phyloP scores from a whole-genome alignment of 164 flowering plant species.

The Stephania japonica region DNA sequence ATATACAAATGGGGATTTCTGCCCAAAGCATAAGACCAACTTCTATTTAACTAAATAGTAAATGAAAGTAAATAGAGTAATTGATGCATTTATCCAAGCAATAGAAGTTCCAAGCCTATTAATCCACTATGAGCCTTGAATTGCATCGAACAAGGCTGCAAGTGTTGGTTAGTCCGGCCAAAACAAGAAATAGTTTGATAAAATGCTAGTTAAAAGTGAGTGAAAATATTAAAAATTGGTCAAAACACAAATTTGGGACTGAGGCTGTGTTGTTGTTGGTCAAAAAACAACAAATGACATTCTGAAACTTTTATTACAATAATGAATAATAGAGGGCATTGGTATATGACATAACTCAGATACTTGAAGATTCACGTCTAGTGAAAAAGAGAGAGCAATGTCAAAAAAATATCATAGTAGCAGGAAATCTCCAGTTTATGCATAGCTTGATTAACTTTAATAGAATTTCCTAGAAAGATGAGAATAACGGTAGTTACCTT shows the following conservation, averaged over 20 bases:
- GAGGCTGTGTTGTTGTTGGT: no score
- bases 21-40: not conserved
- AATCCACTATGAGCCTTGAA: not conserved
- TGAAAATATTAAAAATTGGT: no score
- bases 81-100: not conserved
- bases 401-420: no score
- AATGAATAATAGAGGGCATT: no score
- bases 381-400: no score
- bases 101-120: not conserved
- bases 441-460: no score
- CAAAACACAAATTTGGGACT: no score
- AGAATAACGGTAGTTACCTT: conserved; percentile 29
- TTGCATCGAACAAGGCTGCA: not conserved
- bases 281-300: no score
- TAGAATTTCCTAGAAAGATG: not conserved
- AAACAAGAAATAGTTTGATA: not conserved
- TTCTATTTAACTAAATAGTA: not conserved
- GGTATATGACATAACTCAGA: no score
- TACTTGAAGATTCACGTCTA: no score
- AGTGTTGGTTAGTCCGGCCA: not conserved
- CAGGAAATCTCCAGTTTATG: no score
- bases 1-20: not conserved
- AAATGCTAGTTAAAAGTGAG: not conserved
- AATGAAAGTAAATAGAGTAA: not conserved
- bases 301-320: no score